These are phyloP conservation scores for Candida piceae DNA, from an alignment of 805 yeast genomes.

Conservation along the genomic window DNA sequence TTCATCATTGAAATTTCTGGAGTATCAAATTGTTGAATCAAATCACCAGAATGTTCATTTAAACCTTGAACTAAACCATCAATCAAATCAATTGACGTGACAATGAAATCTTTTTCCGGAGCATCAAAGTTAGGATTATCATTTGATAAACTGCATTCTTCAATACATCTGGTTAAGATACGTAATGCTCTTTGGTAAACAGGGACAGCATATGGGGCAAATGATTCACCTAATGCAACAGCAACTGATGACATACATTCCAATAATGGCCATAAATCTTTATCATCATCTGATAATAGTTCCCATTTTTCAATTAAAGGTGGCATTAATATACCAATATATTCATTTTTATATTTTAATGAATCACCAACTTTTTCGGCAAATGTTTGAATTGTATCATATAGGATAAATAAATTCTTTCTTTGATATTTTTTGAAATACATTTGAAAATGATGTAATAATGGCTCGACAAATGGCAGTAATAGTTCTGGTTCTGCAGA, in stretches of 20 bases:
- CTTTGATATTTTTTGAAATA: slow-evolving; percentile 79
- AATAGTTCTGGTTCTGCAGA: slow-evolving; percentile 60
- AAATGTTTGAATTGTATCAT: slow-evolving; percentile 88
- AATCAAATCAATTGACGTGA: slow-evolving; percentile 81
- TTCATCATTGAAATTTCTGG: slow-evolving; percentile 44
- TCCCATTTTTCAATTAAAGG: slow-evolving; percentile 85
- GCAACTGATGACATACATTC: slow-evolving; percentile 94
- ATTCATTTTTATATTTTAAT: slow-evolving; percentile 47
- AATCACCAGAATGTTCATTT: slow-evolving; percentile 53
- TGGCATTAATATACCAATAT: slow-evolving; percentile 63
- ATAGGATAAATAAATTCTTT: slow-evolving; percentile 73
- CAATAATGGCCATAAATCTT: slow-evolving; percentile 83
- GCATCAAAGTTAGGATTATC: slow-evolving; percentile 63
- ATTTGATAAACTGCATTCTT: slow-evolving; percentile 56
- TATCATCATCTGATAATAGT: slow-evolving; percentile 65
- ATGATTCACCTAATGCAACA: slow-evolving; percentile 74
- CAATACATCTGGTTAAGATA: slow-evolving; percentile 64
- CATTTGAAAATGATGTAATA: slow-evolving; percentile 62
- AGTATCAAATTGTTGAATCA: slow-evolving; percentile 34
- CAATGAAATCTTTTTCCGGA: slow-evolving; percentile 87
- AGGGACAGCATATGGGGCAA: slow-evolving; percentile 85
- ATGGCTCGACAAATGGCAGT: slow-evolving; percentile 56
- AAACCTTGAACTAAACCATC: slow-evolving; percentile 94
- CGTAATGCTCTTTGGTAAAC: slow-evolving; percentile 75
- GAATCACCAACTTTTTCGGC: slow-evolving; percentile 68